These are phyloP conservation scores for Schwanniomyces yamadae DNA, from an alignment of 805 yeast species.

Conservation along the genomic window DNA sequence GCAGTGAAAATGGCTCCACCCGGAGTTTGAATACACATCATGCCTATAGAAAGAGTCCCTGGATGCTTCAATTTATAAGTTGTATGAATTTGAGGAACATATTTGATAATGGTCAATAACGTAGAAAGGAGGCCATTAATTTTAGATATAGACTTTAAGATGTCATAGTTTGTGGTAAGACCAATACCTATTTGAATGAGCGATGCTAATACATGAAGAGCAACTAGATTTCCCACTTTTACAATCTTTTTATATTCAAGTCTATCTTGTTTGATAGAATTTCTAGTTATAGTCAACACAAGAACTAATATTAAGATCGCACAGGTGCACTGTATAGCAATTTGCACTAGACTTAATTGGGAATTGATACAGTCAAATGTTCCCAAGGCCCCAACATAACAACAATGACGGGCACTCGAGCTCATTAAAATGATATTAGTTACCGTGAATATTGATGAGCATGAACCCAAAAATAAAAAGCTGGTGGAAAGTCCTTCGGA, in stretches of 20 bases:
- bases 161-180: slow-evolving; percentile 19
- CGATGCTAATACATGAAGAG: slow-evolving; percentile 34
- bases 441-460: slow-evolving; percentile 66
- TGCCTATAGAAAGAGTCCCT: slow-evolving; percentile 73
- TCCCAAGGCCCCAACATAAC: slow-evolving; percentile 43
- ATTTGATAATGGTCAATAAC: slow-evolving; percentile 63
- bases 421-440: slow-evolving; percentile 66
- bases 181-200: slow-evolving; percentile 35
- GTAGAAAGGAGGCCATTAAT: slow-evolving; percentile 67
- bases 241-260: slow-evolving; percentile 43
- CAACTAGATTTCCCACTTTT: slow-evolving; percentile 40
- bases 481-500: slow-evolving; percentile 79
- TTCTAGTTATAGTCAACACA: slow-evolving; percentile 48
- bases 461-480: slow-evolving; percentile 66
- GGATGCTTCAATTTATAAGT: slow-evolving; percentile 70
- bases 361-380: slow-evolving; percentile 64
- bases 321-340: slow-evolving; percentile 59
- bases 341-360: slow-evolving; percentile 65
- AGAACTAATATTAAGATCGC: slow-evolving; percentile 57
- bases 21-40: slow-evolving; percentile 87
- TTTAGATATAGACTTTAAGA: slow-evolving; percentile 47
- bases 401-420: slow-evolving; percentile 61
- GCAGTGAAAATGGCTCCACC: slow-evolving; percentile 83
- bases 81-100: slow-evolving; percentile 75
- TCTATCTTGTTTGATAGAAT: slow-evolving; percentile 47